These are phyloP conservation scores for Neurospora sp. DNA, from an alignment of 495 filamentous ascomycete species.

Conservation along the genomic window DNA sequence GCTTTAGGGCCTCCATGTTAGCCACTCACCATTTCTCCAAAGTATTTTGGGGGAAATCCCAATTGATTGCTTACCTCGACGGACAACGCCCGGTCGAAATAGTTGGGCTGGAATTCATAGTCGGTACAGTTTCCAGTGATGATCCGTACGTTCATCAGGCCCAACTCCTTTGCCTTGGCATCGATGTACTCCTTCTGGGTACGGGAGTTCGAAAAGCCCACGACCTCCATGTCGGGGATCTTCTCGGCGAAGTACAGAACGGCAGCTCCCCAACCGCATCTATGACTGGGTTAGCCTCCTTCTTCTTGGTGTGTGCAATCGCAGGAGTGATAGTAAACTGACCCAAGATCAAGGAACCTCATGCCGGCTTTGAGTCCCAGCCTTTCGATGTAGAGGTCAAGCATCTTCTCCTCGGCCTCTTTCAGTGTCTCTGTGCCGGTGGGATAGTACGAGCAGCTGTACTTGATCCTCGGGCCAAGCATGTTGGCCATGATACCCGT, in stretches of 20 bases:
- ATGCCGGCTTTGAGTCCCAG: constrained; percentile 46
- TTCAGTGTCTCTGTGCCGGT: constrained; percentile 44
- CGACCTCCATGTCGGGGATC: constrained; percentile 47
- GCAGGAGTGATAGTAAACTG: constrained; percentile 5
- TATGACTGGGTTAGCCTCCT: constrained; percentile 9
- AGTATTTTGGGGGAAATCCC: neutral
- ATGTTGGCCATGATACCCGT: constrained; percentile 45
- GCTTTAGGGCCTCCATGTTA: constrained; percentile 11
- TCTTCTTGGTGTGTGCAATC: neutral
- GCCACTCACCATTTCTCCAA: neutral
- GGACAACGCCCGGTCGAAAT: constrained; percentile 50
- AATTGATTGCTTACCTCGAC: constrained; percentile 38
- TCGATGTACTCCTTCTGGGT: constrained; percentile 58
- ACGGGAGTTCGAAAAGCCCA: constrained; percentile 53
- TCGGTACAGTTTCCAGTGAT: constrained; percentile 51
- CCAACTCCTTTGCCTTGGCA: constrained; percentile 38
- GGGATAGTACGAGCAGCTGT: constrained; percentile 48
- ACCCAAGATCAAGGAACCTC: constrained; percentile 55
- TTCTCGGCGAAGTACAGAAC: constrained; percentile 50
- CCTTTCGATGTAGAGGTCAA: constrained; percentile 46
- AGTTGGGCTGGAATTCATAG: constrained; percentile 44
- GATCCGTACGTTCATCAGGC: constrained; percentile 45
- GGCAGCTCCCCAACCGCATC: constrained; percentile 57
- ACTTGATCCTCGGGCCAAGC: constrained; percentile 58
- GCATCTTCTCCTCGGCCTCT: constrained; percentile 56